These are phyloP conservation scores for Scleromitrula shiraiana DNA, from an alignment of 2,329 filamentous ascomycete species.

Conservation along the genomic window DNA sequence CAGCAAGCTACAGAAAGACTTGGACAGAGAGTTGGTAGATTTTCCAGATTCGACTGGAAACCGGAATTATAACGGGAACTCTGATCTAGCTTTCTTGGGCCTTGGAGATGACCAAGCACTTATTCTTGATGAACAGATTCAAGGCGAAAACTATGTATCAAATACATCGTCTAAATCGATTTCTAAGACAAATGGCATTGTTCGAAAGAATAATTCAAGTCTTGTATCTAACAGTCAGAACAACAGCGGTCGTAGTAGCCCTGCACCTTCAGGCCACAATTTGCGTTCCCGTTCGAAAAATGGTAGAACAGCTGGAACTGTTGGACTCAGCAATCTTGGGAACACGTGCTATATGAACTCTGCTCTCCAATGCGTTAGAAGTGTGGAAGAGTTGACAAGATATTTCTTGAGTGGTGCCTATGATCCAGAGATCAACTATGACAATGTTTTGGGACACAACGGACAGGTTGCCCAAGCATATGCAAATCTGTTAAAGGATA, in stretches of 20 bases:
- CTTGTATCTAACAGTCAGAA: conserved; percentile 31
- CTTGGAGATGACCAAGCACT: conserved; percentile 67
- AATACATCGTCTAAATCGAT: conserved; percentile 32
- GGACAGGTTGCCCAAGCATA: conserved; percentile 85
- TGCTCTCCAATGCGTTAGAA: conserved; percentile 86
- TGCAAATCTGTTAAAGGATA: conserved; percentile 62
- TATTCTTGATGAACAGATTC: conserved; percentile 73
- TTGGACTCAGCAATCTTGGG: conserved; percentile 81
- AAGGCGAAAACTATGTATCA: conserved; percentile 51
- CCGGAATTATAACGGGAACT: conserved; percentile 67
- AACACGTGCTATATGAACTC: conserved; percentile 99
- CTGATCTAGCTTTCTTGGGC: conserved; percentile 56
- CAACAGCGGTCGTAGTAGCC: conserved; percentile 63
- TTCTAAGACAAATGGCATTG: conserved; percentile 17
- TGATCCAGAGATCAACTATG: conserved; percentile 71
- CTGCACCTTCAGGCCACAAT: conserved; percentile 53
- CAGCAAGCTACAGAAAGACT: conserved; percentile 50
- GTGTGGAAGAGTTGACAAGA: conserved; percentile 84
- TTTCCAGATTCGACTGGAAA: conserved; percentile 64
- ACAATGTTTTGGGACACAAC: conserved; percentile 78
- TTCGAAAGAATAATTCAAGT: conserved; percentile 13
- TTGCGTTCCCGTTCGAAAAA: conserved; percentile 62
- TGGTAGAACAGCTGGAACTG: conserved; percentile 64
- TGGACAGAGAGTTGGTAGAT: conserved; percentile 56
- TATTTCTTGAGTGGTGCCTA: conserved; percentile 77